Evolutionary conservation across 176 grass and related monocot species (phyloP), one percentile per base, ranked within the genome.

Genomic region (Carex pumila): DNA sequence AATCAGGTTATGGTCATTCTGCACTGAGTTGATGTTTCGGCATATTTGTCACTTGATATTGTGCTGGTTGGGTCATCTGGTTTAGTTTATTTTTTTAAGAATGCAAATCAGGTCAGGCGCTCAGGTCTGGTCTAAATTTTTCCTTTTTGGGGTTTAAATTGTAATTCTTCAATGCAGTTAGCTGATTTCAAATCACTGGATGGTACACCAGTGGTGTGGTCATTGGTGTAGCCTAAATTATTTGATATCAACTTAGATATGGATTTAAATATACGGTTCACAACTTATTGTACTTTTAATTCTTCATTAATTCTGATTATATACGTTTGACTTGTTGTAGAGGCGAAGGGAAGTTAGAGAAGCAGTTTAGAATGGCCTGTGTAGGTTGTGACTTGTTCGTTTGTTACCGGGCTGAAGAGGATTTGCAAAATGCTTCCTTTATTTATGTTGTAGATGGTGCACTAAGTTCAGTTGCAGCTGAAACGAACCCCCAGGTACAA

Each of bases 401-500:
- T 77, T 98, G 96, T 87, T 98, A 98, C 43, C 91, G 96, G 75
- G 91, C 96, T 80, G 93, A 95, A 86, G 96, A 95, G 83, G 93
- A 93, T 85, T 90, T 93, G 80, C 90, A 95, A 58, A 22, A 66
- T 84, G 91, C 93, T 87, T 87, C 96, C 37, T 95, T 93, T 79
- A 90, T 98, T 78, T 98, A 98, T 84, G 85, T 98, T 81, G 85
- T 98, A 65, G 96, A 95, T 64, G 96, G 96, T 84, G 92, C 96
- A 86, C 80, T 98, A 52, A 98, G 89, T 45, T 92, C 96, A 49
- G 88, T 98, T 55, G 88, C 83, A 7, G 92, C 91, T 31, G 96
- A 98, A 85, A 98, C 96, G 85, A 98, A 98, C 82, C 96, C 96
- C 87, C 96, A 98, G 86, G 96, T 94, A 93, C 36, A 64, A 73